Conservation (phyloP, 2,329 filamentous ascomycete genomes). For the Capronia epimyces region DNA sequence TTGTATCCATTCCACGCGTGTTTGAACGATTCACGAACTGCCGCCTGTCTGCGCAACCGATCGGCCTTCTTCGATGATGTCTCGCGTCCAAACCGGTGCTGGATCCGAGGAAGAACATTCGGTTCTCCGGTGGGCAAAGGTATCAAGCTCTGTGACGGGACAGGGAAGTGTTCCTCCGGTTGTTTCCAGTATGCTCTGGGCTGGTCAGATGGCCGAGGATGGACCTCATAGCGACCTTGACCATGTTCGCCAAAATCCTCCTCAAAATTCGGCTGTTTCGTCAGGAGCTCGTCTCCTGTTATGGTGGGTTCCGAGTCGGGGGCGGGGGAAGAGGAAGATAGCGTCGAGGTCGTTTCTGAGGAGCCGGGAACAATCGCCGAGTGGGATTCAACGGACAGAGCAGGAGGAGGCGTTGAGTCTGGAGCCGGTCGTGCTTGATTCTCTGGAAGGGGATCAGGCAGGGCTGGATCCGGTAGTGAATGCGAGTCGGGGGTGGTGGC, state of each 20-base stretch:
- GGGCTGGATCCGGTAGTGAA: slow-evolving; percentile 7
- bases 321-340: background rate
- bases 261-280: slow-evolving; percentile 15
- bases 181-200: slow-evolving; percentile 59
- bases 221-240: slow-evolving; percentile 34
- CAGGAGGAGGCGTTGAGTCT: slow-evolving; percentile 2
- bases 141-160: slow-evolving; percentile 65
- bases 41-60: slow-evolving; percentile 58
- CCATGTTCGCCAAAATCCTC: slow-evolving; percentile 33
- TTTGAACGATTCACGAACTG: slow-evolving; percentile 68
- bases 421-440: slow-evolving; percentile 6
- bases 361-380: background rate
- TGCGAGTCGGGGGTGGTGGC: background rate
- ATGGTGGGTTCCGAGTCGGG: slow-evolving; percentile 9
- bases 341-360: background rate
- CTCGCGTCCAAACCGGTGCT: slow-evolving; percentile 66
- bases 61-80: slow-evolving; percentile 54
- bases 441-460: background rate
- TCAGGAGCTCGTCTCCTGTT: slow-evolving; percentile 24
- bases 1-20: slow-evolving; percentile 81
- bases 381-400: slow-evolving; percentile 4
- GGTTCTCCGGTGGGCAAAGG: slow-evolving; percentile 67
- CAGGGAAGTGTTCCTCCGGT: slow-evolving; percentile 69
- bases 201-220: slow-evolving; percentile 19
- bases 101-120: slow-evolving; percentile 68